A percentile compares a stretch with the other conserved stretches of the same genome.
These are phyloP conservation scores for Articulospora tetracladia DNA, from an alignment of 495 filamentous ascomycete species.

Conservation along the genomic window DNA sequence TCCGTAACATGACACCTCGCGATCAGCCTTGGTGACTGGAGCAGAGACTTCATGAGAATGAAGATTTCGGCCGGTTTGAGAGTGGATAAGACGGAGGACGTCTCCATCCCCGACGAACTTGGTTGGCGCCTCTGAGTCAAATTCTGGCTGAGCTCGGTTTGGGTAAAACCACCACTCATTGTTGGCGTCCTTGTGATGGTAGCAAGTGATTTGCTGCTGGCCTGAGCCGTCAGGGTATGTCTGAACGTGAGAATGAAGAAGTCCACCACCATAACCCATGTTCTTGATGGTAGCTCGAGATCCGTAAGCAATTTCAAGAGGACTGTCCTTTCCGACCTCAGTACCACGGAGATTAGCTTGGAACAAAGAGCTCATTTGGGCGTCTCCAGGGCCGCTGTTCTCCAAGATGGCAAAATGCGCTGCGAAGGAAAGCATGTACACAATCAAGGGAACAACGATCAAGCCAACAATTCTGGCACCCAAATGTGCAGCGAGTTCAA, in stretches of 20 bases:
- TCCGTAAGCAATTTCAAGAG: conserved; percentile 83
- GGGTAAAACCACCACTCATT: conserved; percentile 99
- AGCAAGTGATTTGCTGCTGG: conserved; percentile 97
- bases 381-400: conserved; percentile 93
- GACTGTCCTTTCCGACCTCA: conserved; percentile 89
- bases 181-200: conserved; percentile 99
- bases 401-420: conserved; percentile 89
- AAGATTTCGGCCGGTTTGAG: conserved; percentile 93
- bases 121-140: conserved; percentile 59
- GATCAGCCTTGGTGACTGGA: conserved; percentile 81
- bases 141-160: conserved; percentile 72
- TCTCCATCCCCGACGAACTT: conserved; percentile 76
- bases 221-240: conserved; percentile 90
- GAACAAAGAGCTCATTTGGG: conserved; percentile 99
- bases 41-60: conserved; percentile 89
- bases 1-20: conserved; percentile 93
- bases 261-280: conserved; percentile 97
- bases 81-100: conserved; percentile 83
- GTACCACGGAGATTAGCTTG: conserved; percentile 93
- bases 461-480: conserved; percentile 78
- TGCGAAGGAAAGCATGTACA: conserved; percentile 94
- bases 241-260: conserved; percentile 97
- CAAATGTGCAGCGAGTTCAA: conserved; percentile 72
- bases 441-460: conserved; percentile 77
- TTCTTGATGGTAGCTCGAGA: conserved; percentile 95